Conservation (phyloP, 2,329 filamentous ascomycete genomes). For the Raffaelea albimanens region DNA sequence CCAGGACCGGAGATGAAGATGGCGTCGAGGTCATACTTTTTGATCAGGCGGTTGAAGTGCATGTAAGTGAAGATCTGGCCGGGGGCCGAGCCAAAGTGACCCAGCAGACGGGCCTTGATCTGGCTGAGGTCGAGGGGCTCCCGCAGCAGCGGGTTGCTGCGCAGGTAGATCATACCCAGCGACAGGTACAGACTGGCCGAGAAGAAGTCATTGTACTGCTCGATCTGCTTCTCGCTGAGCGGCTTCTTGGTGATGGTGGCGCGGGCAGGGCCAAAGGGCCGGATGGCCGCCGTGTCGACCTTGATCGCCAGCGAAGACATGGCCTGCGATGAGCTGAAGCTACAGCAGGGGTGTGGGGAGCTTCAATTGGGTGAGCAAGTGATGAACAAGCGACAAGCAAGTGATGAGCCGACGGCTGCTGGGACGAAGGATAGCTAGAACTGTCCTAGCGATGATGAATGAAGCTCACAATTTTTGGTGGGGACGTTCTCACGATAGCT, state of each 20-base stretch:
- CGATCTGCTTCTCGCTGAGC: conserved; percentile 55
- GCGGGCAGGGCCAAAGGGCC: conserved; percentile 54
- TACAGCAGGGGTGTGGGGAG: neutral
- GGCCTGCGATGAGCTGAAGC: no score
- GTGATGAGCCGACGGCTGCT: no score
- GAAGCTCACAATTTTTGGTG: no score
- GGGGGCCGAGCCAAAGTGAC: conserved; percentile 73
- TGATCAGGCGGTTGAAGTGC: conserved; percentile 75
- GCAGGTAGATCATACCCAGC: conserved; percentile 72
- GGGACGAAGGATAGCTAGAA: no score
- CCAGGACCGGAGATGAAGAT: conserved; percentile 70
- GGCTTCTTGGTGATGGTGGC: conserved; percentile 54
- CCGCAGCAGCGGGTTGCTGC: conserved; percentile 61
- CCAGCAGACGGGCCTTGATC: conserved; percentile 63
- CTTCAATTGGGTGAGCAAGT: neutral
- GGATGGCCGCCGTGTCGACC: conserved; percentile 44
- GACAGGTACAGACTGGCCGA: conserved; percentile 66
- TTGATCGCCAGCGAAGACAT: conserved; percentile 7
- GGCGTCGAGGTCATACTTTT: conserved; percentile 65
- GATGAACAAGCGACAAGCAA: no score
- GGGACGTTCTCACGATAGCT: no score
- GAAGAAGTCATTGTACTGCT: conserved; percentile 64
- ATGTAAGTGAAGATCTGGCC: conserved; percentile 75
- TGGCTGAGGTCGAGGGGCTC: conserved; percentile 61
- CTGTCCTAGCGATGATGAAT: no score